Base-by-base conservation (phyloP, 305 asterid species). In the Plantago lanceolata region DNA sequence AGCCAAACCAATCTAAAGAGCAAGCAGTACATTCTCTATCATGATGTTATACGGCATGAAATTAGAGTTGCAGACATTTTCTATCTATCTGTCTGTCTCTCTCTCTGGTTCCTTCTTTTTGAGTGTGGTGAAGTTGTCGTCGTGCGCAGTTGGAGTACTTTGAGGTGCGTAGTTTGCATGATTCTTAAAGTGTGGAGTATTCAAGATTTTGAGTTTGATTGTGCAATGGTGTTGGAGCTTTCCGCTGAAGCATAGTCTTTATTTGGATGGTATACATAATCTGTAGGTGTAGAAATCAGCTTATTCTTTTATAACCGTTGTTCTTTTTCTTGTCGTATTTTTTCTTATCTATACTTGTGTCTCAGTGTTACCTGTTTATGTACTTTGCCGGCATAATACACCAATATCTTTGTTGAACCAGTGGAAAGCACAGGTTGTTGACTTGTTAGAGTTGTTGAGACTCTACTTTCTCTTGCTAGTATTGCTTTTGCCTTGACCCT, bases 1-100 rank as follows among this genome's bases (percentile, higher is more conserved):
- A 76, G 63, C 52, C 67, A 18, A 73, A 68, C 72, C 76, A 54
- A 63, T 63, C 76, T 28, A 78, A 71, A 75, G 76, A 70, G 64
- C 86, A 69, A 73, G 72, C 75, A 17, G 56, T 68, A 61, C 83
- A 63, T 75, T 72, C 76, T 19, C 73, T 69, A 51, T 79, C 70
- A 71, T 69, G 75, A 70, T 69, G 56, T 61, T 47, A 64, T 50
- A 51, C 53, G 75, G 61, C 61, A 65, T 63, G 65, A 63, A 75
- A 70, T 28, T 68, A 65, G 65, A 76, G 78, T 53, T 15, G 47
- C 19, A 37, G 44, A 33, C 7, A 35, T 67, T 49, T 53, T 37
- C 61, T 19, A 50, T 47, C 31, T n/a, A n/a, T n/a, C 44, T 57
- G n/a, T 8, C 54, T 50, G 19, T 40, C 48, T 24, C 26, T 55